Percentiles rank a stretch among this genome's conserved stretches.
These are phyloP conservation scores for Rhododendron vialii DNA, from an alignment of 148 eudicot species.

Conservation along the genomic window DNA sequence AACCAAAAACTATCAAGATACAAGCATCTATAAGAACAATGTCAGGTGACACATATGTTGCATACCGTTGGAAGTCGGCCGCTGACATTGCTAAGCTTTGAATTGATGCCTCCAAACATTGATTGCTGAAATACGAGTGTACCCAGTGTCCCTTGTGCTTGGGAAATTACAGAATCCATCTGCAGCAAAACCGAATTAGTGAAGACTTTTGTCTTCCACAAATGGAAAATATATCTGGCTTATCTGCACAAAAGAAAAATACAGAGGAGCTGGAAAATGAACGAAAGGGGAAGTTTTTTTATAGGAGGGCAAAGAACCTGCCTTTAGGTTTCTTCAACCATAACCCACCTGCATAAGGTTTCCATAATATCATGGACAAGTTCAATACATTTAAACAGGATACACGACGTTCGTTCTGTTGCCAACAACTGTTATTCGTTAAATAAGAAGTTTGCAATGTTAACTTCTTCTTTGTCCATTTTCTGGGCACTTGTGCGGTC, in stretches of 20 bases:
- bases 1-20: neutral
- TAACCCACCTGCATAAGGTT: neutral
- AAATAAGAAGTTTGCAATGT: neutral
- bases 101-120: constrained; percentile 53
- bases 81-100: constrained; percentile 50
- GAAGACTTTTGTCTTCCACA: neutral
- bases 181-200: constrained; percentile 14
- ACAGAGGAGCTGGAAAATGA: neutral
- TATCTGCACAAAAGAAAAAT: neutral
- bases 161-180: constrained; percentile 59
- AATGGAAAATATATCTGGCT: neutral
- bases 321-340: neutral
- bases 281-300: neutral
- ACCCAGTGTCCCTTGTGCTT: constrained; percentile 50
- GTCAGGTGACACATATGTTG: neutral
- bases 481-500: neutral
- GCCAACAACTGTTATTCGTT: neutral
- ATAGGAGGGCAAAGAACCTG: neutral
- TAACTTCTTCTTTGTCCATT: neutral
- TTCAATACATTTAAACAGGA: neutral
- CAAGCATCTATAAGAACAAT: neutral
- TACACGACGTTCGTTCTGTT: neutral
- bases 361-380: neutral
- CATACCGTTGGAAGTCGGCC: constrained; percentile 56
- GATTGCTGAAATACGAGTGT: constrained; percentile 49